phyloP scores from a whole-genome alignment of 768 basidiomycete genomes.

The Trametes cingulata region DNA sequence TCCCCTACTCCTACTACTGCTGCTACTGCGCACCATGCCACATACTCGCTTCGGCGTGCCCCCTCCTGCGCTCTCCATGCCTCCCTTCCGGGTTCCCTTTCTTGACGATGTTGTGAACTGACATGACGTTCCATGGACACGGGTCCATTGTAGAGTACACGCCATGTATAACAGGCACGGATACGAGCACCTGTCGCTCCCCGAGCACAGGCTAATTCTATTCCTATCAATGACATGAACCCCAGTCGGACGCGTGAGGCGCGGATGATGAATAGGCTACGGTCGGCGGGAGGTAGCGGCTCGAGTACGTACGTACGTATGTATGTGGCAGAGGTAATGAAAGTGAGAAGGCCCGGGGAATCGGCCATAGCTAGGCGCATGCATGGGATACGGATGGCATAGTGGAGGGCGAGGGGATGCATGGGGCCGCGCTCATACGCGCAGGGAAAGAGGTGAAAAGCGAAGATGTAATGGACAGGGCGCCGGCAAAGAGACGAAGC shows the following conservation, averaged over 20 bases:
- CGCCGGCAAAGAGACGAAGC: not conserved
- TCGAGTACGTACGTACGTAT: not conserved
- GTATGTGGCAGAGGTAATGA: not conserved
- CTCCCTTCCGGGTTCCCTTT: not conserved
- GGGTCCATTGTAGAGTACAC: slow-evolving; percentile 23
- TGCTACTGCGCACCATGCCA: not conserved
- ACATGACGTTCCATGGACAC: not conserved
- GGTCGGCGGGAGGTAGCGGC: not conserved
- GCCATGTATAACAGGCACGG: slow-evolving; percentile 25
- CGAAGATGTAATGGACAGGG: not conserved
- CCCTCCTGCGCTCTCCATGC: not conserved
- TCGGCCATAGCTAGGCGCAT: not conserved
- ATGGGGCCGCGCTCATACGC: not conserved
- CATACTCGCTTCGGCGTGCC: not conserved
- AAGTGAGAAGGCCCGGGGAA: not conserved
- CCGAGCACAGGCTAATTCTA: slow-evolving; percentile 23
- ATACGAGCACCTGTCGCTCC: slow-evolving; percentile 21
- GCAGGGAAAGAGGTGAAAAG: too few relatives aligned
- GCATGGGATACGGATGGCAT: slow-evolving; percentile 5
- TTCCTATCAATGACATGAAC: not conserved
- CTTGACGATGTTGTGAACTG: slow-evolving; percentile 20
- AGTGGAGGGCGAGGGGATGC: not conserved
- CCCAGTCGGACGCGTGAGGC: not conserved
- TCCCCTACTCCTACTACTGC: not conserved
- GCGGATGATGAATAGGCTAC: not conserved